Evolutionary conservation across 2,329 filamentous ascomycete species (phyloP).

Genomic region (Aureobasidium pullulans): DNA sequence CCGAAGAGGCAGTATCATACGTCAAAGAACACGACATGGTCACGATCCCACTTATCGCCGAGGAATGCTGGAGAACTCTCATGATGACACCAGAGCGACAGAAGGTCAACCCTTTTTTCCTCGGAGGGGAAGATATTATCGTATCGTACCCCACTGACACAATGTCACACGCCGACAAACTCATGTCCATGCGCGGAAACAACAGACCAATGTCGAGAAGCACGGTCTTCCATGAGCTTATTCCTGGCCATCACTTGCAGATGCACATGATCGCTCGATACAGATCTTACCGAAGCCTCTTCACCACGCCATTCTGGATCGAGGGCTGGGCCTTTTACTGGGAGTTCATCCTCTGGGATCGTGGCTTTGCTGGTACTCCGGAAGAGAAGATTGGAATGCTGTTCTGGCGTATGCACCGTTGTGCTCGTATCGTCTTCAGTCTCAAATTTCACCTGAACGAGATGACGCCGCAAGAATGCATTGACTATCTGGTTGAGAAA

Average conservation of each 20-base stretch:
- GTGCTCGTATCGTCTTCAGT: conserved; percentile 52
- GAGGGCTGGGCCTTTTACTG: conserved; percentile 58
- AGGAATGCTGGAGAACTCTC: conserved; percentile 48
- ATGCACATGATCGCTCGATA: conserved; percentile 42
- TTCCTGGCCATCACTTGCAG: conserved; percentile 53
- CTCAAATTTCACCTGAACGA: conserved; percentile 51
- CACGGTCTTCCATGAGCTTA: conserved; percentile 56
- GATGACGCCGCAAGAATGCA: conserved; percentile 47
- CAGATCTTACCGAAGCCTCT: conserved; percentile 45
- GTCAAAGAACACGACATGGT: conserved; percentile 49
- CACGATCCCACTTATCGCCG: conserved; percentile 47
- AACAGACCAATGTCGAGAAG: conserved; percentile 51
- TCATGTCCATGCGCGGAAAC: conserved; percentile 55
- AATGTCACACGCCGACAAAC: conserved; percentile 49
- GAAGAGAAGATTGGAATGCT: conserved; percentile 51
- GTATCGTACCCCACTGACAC: conserved; percentile 49
- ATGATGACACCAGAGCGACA: conserved; percentile 51
- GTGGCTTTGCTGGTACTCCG: conserved; percentile 43
- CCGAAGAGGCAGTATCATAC: conserved; percentile 45
- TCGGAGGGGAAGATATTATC: conserved; percentile 47
- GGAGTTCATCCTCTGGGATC: conserved; percentile 53
- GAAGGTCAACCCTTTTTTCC: conserved; percentile 53
- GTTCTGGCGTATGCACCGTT: conserved; percentile 58
- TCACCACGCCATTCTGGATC: conserved; percentile 52
- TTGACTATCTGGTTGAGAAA: conserved; percentile 49